phyloP scores from a whole-genome alignment of 371 early-diverging fungal genomes.

The Phascolomyces articulosus region DNA sequence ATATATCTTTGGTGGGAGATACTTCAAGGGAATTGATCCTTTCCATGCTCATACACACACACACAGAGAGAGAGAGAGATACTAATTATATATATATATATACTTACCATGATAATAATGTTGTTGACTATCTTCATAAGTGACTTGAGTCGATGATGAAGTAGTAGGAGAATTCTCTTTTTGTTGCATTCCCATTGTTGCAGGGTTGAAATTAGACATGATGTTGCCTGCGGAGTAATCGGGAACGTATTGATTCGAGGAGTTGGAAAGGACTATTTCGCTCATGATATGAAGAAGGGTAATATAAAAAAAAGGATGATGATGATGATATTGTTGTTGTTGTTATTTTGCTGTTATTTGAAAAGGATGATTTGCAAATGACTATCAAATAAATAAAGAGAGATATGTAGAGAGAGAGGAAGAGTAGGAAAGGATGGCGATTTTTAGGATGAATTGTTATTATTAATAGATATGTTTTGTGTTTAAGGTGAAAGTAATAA shows the following conservation, averaged over 20 bases:
- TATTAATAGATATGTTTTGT: no score
- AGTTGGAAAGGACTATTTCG: conserved; percentile 37
- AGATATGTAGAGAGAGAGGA: neutral
- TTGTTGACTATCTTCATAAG: conserved; percentile 24
- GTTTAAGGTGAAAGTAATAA: no score
- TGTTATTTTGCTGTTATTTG: no score
- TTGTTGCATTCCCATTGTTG: conserved; percentile 28
- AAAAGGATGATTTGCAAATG: no score
- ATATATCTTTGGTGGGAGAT: no score
- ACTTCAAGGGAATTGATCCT: no score
- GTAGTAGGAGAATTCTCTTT: conserved; percentile 21
- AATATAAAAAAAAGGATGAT: neutral
- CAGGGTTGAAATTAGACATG: conserved; percentile 37
- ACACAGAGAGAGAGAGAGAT: no score
- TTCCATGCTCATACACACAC: no score
- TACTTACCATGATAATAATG: conserved; percentile 11
- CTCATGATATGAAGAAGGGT: conserved; percentile 31
- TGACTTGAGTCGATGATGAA: conserved; percentile 16
- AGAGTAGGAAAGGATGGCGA: no score
- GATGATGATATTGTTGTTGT: no score
- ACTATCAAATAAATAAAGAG: no score
- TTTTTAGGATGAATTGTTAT: no score
- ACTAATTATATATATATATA: neutral
- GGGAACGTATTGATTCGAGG: conserved; percentile 29
- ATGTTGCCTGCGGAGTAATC: conserved; percentile 33